Conservation (phyloP, 2,329 filamentous ascomycete species). For the Coniochaeta sp. region DNA sequence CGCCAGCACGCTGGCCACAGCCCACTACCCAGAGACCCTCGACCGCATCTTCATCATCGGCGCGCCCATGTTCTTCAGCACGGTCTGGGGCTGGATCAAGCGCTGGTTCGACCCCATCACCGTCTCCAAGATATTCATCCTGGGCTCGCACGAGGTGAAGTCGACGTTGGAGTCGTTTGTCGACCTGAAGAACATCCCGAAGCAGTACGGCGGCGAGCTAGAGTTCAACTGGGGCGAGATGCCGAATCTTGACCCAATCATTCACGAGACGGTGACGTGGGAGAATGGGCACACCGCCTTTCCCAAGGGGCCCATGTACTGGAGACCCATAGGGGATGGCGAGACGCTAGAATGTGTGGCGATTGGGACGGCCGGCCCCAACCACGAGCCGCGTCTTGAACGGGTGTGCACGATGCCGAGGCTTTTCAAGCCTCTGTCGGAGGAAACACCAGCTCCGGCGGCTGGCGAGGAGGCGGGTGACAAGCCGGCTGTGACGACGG, state of each 20-base stretch:
- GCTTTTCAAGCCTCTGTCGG: constrained; percentile 15
- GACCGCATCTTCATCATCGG: constrained; percentile 84
- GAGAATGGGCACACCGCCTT: constrained; percentile 44
- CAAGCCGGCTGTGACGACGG: constrained; percentile 3
- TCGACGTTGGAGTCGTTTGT: constrained; percentile 75
- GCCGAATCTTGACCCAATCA: constrained; percentile 61
- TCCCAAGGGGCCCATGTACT: constrained; percentile 49
- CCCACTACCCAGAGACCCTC: constrained; percentile 90
- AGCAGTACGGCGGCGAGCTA: constrained; percentile 80
- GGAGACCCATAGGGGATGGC: constrained; percentile 37
- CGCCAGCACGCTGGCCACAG: constrained; percentile 78
- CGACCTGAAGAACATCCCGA: constrained; percentile 74
- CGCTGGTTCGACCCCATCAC: constrained; percentile 93
- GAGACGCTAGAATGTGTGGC: constrained; percentile 43
- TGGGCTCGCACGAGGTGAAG: constrained; percentile 64
- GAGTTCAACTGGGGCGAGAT: constrained; percentile 74
- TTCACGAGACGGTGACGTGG: constrained; percentile 42
- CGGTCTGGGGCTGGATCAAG: constrained; percentile 92
- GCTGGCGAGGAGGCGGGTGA: constrained; percentile 5
- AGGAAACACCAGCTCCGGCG: constrained; percentile 3
- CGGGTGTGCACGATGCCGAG: constrained; percentile 43
- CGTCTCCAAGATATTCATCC: constrained; percentile 92
- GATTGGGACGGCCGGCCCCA: constrained; percentile 33
- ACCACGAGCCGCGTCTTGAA: constrained; percentile 35
- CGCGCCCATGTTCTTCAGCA: constrained; percentile 84